Percentiles rank a stretch among this genome's conserved stretches.
These are phyloP conservation scores for Pythium guiyangense DNA, from an alignment of 352 stramenopile species.

Conservation along the genomic window DNA sequence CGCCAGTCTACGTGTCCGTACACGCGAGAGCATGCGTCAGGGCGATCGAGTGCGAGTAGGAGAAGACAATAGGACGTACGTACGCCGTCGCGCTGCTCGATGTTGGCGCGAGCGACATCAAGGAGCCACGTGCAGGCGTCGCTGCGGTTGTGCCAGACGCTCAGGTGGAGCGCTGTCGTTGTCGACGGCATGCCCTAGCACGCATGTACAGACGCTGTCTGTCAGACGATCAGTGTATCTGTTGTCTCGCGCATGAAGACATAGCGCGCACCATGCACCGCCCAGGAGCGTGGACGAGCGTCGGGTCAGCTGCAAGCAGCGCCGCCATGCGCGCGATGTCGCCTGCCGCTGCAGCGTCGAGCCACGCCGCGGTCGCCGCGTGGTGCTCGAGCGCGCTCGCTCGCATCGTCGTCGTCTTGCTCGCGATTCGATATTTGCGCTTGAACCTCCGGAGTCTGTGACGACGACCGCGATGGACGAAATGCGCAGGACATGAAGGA, in stretches of 20 bases:
- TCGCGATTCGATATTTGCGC: too few relatives aligned
- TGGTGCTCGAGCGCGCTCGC: too few relatives aligned
- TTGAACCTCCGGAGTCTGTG: too few relatives aligned
- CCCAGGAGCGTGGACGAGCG: not conserved
- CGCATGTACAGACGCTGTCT: not conserved
- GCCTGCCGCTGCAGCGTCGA: conserved; percentile 3
- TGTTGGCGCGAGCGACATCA: conserved; percentile 18
- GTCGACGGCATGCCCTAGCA: conserved; percentile 2
- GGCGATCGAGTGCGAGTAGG: too few relatives aligned
- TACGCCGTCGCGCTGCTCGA: conserved; percentile 26
- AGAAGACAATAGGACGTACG: not conserved
- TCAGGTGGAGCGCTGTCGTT: conserved; percentile 30
- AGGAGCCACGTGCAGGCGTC: conserved; percentile 23
- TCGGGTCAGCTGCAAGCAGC: conserved; percentile 12
- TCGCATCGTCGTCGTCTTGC: too few relatives aligned
- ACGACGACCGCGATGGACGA: too few relatives aligned
- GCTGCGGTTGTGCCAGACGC: conserved; percentile 25
- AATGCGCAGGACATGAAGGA: too few relatives aligned
- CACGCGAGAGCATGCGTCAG: not conserved
- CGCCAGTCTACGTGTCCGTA: conserved; percentile 9
- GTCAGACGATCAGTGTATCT: not conserved
- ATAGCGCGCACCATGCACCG: not conserved
- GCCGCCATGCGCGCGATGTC: not conserved
- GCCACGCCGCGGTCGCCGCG: not conserved
- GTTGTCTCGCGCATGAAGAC: not conserved